Evolutionary conservation across 176 grass and related monocot species (phyloP).

Genomic region (Eragrostis curvula): DNA sequence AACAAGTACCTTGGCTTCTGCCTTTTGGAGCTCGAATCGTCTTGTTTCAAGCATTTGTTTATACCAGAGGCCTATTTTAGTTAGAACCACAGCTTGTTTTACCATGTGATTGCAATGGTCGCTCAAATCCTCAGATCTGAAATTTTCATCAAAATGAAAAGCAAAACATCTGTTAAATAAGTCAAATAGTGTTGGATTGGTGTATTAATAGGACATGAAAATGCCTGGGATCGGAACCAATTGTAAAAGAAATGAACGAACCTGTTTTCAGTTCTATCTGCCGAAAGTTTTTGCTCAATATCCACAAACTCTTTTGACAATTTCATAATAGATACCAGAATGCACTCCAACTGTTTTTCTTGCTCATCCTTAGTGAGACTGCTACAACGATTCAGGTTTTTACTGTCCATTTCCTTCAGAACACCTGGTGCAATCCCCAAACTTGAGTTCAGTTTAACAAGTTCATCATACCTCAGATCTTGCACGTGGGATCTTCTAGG

Average conservation of each 20-base stretch:
- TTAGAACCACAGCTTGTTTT: slow-evolving; percentile 66
- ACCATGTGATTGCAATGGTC: slow-evolving; percentile 67
- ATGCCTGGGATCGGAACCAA: neutral
- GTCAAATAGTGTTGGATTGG: neutral
- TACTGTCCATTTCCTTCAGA: slow-evolving; percentile 40
- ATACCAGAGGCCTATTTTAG: slow-evolving; percentile 75
- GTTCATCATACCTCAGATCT: slow-evolving; percentile 41
- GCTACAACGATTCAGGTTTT: slow-evolving; percentile 24
- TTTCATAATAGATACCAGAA: slow-evolving; percentile 68
- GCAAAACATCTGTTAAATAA: neutral
- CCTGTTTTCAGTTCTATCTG: slow-evolving; percentile 61
- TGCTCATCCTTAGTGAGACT: slow-evolving; percentile 62
- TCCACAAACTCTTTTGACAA: slow-evolving; percentile 75
- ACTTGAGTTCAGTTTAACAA: slow-evolving; percentile 51
- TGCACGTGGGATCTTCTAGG: slow-evolving; percentile 40
- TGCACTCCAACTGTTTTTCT: slow-evolving; percentile 67
- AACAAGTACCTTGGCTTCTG: slow-evolving; percentile 75
- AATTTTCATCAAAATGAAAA: slow-evolving; percentile 1
- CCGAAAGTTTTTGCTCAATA: slow-evolving; percentile 61
- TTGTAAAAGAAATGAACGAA: slow-evolving; percentile 27
- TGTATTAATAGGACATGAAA: neutral
- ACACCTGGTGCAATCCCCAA: slow-evolving; percentile 31
- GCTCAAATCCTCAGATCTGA: slow-evolving; percentile 72
- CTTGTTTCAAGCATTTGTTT: slow-evolving; percentile 85
- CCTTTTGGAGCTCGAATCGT: slow-evolving; percentile 78